Evolutionary conservation across 257 asterid species (phyloP), one percentile per base, ranked within the genome.

Genomic region (Solanum chilense): DNA sequence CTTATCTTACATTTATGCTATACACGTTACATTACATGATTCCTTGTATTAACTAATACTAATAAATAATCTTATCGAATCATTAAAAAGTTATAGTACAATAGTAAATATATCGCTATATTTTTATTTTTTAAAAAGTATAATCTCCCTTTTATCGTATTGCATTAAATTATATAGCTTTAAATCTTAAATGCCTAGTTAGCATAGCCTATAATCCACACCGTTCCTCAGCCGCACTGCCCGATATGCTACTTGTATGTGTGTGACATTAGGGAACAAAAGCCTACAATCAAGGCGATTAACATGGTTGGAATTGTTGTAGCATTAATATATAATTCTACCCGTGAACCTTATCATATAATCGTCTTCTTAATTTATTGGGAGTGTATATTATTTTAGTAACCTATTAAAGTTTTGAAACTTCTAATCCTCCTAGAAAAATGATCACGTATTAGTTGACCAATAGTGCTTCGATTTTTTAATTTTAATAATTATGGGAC

Each of bases 251-350:
- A 69, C 9, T 14, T 5, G 3, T 31, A 69, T 14, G 9, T 71
- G 80, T 35, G 80, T 2, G 29, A 3, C 25, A 74, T 37, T 29
- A 74, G 81, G 81, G 31, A 74, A 44, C 81, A 74, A 37, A 74
- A 10, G 7, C 81, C 81, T 44, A 74, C 37, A 74, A 74, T 74
- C 81, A 74, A 74, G 81, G 81, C 81, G 49, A 25, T 74, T 74
- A 20, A 74, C 49, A 74, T 37, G 81, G 9, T 74, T 74, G 81
- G 52, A 74, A 74, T 74, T 20, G 81, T 21, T 71, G 5, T 18
- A 71, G 45, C n/a, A 4, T 71, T 73, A 21, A 37, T 73, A 44
- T 37, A 73, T 16, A 37, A 11, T 74, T 35, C 27, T 73, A 1
- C 18, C 81, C 81, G 83, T 76, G 83, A 76, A 76, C 56, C 47